A percentile compares a stretch with the other conserved stretches of the same genome.
phyloP scores from a whole-genome alignment of 306 rosid species.

The Gynostemma pentaphyllum region DNA sequence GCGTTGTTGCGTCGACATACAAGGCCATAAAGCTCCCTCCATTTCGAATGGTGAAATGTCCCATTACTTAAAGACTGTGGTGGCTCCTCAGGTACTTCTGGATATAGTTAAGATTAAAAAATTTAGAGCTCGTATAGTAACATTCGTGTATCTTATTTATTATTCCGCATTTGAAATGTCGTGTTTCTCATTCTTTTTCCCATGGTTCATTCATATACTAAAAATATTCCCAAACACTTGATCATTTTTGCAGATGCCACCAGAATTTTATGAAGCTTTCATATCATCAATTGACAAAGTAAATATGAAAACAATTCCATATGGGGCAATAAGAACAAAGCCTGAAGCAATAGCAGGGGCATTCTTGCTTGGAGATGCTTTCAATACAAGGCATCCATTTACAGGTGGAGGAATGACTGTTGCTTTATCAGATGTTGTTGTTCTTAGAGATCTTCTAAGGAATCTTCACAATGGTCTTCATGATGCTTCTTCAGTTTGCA shows the following conservation, averaged over 20 bases:
- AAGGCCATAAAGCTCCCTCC: too few relatives aligned
- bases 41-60: too few relatives aligned
- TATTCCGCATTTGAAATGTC: too few relatives aligned
- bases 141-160: too few relatives aligned
- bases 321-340: constrained; percentile 37
- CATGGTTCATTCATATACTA: too few relatives aligned
- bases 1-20: too few relatives aligned
- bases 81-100: too few relatives aligned
- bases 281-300: constrained; percentile 29
- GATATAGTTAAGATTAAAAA: too few relatives aligned
- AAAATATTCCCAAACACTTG: too few relatives aligned
- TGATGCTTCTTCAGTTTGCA: constrained; percentile 29
- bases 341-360: constrained; percentile 51
- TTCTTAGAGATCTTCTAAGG: constrained; percentile 38
- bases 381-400: constrained; percentile 57
- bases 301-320: constrained; percentile 46
- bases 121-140: too few relatives aligned
- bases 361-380: constrained; percentile 51
- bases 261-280: constrained; percentile 40
- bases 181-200: too few relatives aligned
- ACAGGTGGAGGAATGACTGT: constrained; percentile 73
- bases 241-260: constrained; percentile 30
- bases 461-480: constrained; percentile 22
- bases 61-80: too few relatives aligned
- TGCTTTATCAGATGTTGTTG: constrained; percentile 50